Conservation (phyloP, 2,329 filamentous ascomycete genomes). For the Erysiphe pulchra region DNA sequence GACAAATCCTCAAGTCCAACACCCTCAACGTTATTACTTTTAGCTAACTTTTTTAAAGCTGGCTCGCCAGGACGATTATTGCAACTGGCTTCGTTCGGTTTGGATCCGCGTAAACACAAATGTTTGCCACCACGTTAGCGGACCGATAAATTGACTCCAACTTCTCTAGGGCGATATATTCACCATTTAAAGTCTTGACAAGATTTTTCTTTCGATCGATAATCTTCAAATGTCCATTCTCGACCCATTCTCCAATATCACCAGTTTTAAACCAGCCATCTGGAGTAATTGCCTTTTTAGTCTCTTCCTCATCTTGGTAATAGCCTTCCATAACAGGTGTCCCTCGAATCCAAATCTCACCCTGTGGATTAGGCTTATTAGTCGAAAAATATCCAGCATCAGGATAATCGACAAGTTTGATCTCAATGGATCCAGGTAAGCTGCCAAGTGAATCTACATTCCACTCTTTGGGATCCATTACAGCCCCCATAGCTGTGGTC, state of each 20-base stretch:
- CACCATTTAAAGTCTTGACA: slow-evolving; percentile 81
- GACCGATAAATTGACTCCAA: slow-evolving; percentile 79
- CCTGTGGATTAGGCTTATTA: slow-evolving; percentile 51
- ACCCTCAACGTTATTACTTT: slow-evolving; percentile 34
- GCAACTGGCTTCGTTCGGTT: slow-evolving; percentile 58
- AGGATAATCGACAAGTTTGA: slow-evolving; percentile 76
- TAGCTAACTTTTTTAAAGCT: slow-evolving; percentile 31
- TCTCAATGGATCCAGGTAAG: slow-evolving; percentile 49
- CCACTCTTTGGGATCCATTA: slow-evolving; percentile 69
- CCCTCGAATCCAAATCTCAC: slow-evolving; percentile 78
- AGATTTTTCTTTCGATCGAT: slow-evolving; percentile 97
- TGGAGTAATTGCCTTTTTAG: slow-evolving; percentile 44
- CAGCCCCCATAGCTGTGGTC: slow-evolving; percentile 60
- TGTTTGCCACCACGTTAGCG: slow-evolving; percentile 51
- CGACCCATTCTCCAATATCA: slow-evolving; percentile 77
- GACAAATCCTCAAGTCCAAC: slow-evolving; percentile 39
- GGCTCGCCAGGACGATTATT: slow-evolving; percentile 48
- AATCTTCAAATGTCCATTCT: slow-evolving; percentile 54
- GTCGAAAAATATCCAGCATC: slow-evolving; percentile 61
- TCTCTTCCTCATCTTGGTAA: slow-evolving; percentile 69
- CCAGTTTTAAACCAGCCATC: slow-evolving; percentile 97
- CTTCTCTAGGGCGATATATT: slow-evolving; percentile 94
- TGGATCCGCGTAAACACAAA: slow-evolving; percentile 63
- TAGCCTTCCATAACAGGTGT: slow-evolving; percentile 51
- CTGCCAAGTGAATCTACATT: slow-evolving; percentile 54